Base-by-base conservation (phyloP, 164 flowering plant genomes). In the Aristolochia contorta region DNA sequence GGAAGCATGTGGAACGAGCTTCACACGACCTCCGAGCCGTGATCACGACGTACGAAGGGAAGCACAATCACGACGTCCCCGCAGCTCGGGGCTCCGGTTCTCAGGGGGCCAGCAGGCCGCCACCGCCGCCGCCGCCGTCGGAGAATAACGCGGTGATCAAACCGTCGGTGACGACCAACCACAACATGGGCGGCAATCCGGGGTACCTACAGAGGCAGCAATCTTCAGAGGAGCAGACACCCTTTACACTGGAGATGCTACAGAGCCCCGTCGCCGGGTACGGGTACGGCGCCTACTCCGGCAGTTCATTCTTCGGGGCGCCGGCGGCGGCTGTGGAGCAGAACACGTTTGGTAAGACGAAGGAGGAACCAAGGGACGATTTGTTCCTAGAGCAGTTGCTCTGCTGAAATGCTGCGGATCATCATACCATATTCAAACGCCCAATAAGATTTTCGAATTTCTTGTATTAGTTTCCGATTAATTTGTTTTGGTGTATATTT, bases 41-140 rank as follows among this genome's bases (percentile, higher is more conserved):
- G 76, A 82, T 90, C 70, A 87, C 95, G 1, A 83, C 95, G 1
- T 90, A 90, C 12, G 97, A 87, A 67, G 97, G 97, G 32, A 90
- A 87, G 46, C 97, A 90, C 81, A 90, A 83, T 79, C 97, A 90
- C 21, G 97, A 90, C 61, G 95, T 87, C 32, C 97, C 97, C 0
- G 91, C 91, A 1, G 82, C 89, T 12, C 87, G 93, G 0, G 96
- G 93, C n/a, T 54, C 59, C 0, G 96, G 93, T 19, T 54, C 59
- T 49, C 56, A 23, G 14, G 56, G 16, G 10, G 30, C 18, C 16
- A 81, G 85, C 56, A 74, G 80, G 18, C 48, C 77, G 18, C 76
- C 75, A 41, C 1, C 67, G 19, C 1, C 47, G 14, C 20, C 45
- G 25, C 41, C 81, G 65, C 81, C 83, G n/a, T 4, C 59, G 0